Evolutionary conservation across 129 eudicot species (phyloP).

Genomic region (Dittrichia graveolens): DNA sequence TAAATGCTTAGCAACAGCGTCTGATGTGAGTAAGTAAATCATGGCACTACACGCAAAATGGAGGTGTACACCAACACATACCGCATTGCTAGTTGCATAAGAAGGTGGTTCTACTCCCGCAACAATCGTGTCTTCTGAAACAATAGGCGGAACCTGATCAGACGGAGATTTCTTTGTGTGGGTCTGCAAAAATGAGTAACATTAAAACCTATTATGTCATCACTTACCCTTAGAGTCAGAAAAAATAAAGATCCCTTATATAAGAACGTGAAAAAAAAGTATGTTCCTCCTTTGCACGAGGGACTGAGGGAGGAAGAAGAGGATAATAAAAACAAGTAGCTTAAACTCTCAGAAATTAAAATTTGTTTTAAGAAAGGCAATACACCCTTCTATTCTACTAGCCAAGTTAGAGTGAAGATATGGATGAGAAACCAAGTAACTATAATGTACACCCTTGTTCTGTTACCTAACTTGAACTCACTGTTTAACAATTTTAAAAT

Average conservation of each 20-base stretch:
- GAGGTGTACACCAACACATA: conserved; percentile 40
- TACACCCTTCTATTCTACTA: too few relatives aligned
- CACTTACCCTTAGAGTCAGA: background rate
- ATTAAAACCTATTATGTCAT: conserved; percentile 6
- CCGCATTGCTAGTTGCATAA: conserved; percentile 79
- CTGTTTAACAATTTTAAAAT: background rate
- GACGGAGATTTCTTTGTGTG: conserved; percentile 67
- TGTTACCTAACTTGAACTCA: background rate
- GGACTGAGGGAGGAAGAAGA: too few relatives aligned
- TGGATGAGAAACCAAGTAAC: too few relatives aligned
- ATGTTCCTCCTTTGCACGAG: background rate
- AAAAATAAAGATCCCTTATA: background rate
- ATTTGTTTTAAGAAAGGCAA: background rate
- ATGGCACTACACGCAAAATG: background rate
- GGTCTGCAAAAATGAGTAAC: conserved; percentile 55
- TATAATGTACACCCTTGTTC: background rate
- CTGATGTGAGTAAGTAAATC: background rate
- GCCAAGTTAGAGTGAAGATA: too few relatives aligned
- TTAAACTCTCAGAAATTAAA: background rate
- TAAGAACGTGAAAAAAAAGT: background rate
- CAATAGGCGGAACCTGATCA: conserved; percentile 25
- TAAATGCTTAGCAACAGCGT: conserved; percentile 11
- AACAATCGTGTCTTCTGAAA: conserved; percentile 44
- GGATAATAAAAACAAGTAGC: background rate
- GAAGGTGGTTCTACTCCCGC: conserved; percentile 74